Base-by-base conservation (phyloP, 1,284 basidiomycete species). In the Irpex rosettiformis region DNA sequence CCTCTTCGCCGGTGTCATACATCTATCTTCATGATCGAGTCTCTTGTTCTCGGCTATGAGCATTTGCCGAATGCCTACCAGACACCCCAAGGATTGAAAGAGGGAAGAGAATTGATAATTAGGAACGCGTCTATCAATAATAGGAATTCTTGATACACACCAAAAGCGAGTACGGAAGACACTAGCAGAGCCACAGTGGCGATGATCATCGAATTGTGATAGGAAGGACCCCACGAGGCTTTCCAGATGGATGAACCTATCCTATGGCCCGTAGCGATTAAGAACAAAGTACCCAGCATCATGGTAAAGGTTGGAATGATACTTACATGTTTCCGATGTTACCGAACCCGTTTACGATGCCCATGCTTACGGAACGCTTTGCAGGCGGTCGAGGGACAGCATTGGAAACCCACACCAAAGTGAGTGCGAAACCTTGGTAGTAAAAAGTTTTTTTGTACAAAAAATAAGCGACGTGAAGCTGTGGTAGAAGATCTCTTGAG, bases 351-450 rank as follows among this genome's bases (percentile, higher is more conserved):
- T 77, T 78, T 5, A 76, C 72, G 37, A 75, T 69, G 1, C 70
- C 77, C 29, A 83, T 80, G 0, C 78, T 78, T 0, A 74, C 79
- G 4, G 80, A 74, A 22, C 81, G 73, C 62, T 81, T 83, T 64
- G 84, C 81, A 28, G 86, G 86, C 29, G 86, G 87, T 6, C 86
- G 77, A 2, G 86, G 81, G 56, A 89, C 73, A 0, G 79, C 74
- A 61, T 85, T 86, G 0, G 83, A 79, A 4, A 85, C 82, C 85
- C 88, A 89, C 0, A 83, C 81, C 16, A 83, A 66, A 0, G 78
- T 83, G 63, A 88, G 75, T 1, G 84, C 79, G 66, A 81, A 83
- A 2, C 83, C 85, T 85, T 27, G 10, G 30, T 16, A 37, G 8
- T 16, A 37, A 16, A 8, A 37, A 37, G n/a, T n/a, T n/a, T n/a